Evolutionary conservation across 768 basidiomycete genomes (phyloP), one percentile per base, ranked within the genome.

Genomic region (Rhodotorula paludigena): DNA sequence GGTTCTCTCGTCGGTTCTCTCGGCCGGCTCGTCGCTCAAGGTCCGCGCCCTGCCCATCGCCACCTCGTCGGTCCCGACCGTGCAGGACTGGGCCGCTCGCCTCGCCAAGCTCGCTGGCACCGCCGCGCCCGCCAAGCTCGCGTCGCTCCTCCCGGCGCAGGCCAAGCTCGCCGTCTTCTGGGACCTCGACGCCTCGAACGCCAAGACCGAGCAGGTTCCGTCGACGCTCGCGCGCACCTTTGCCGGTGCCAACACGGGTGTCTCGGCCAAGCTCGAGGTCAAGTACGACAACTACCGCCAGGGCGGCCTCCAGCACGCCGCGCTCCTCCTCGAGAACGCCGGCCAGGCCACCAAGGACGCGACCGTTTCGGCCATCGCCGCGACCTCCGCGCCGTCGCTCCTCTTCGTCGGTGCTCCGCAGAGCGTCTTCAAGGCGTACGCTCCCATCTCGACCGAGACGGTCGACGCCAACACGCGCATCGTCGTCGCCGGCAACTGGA

Each of bases 281-380:
- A 85, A 86, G 65, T 81, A 87, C 78, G 91, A 94, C 76, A 84
- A 84, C 39, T 86, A 88, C 78, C 88, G 88, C 30, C 86, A 84
- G 28, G 88, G 86, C 45, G 90, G 88, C 18, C 81, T 92, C 57
- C 82, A 84, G 21, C 84, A 84, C 21, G 85, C 85, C 75, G 83
- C 87, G 21, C 80, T 92, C 49, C 76, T 89, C n/a, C 81, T 93
- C 55, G 69, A 73, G 36, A 66, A 66, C 38, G 81, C 85, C 6
- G 79, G 83, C 20, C 82, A 82, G 6, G 78, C 75, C 6, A 72
- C 74, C 23, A 69, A 77, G 18, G 79, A 80, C 33, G 77, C 32
- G 6, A 39, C 69, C 6, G 60, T 74, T 38, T 49, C 61, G 28
- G 64, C 73, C 4, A 28, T 74, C 58, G 61, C 68, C 36, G 70